These are phyloP conservation scores for Cladophialophora chaetospira DNA, from an alignment of 2,329 filamentous ascomycete species.

Conservation along the genomic window DNA sequence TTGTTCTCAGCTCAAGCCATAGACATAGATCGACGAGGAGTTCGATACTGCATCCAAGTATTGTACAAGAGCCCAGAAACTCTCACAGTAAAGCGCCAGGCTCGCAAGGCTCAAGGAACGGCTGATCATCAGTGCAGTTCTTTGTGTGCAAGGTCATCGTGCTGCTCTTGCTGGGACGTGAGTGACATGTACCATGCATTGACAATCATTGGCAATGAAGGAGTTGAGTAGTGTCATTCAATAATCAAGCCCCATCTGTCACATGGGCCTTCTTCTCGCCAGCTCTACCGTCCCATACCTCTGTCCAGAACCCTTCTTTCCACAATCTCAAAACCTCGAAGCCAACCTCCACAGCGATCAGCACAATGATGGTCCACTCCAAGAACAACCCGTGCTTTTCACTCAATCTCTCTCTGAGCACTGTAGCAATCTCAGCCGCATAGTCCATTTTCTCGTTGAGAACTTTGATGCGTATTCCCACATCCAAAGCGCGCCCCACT, in stretches of 20 bases:
- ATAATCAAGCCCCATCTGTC: too few species aligned
- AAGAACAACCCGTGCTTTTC: slow-evolving; percentile 86
- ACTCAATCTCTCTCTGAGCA: slow-evolving; percentile 82
- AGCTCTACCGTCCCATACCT: slow-evolving; percentile 21
- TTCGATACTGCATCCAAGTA: not conserved
- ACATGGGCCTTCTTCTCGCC: not conserved
- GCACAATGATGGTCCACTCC: slow-evolving; percentile 92
- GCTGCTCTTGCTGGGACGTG: too few species aligned
- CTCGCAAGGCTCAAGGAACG: too few species aligned
- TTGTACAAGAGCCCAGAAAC: too few species aligned
- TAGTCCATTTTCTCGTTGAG: slow-evolving; percentile 98
- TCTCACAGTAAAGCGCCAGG: too few species aligned
- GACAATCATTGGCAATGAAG: too few species aligned
- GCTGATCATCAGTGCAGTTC: too few species aligned
- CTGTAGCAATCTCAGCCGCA: slow-evolving; percentile 88
- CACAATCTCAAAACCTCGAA: slow-evolving; percentile 79
- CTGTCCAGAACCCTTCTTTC: slow-evolving; percentile 55
- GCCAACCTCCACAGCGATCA: slow-evolving; percentile 89
- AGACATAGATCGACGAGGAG: too few species aligned
- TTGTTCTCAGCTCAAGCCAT: not conserved
- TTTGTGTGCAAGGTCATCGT: too few species aligned
- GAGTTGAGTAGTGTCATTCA: too few species aligned
- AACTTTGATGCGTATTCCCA: slow-evolving; percentile 84
- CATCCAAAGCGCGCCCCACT: slow-evolving; percentile 85
- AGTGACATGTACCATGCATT: too few species aligned